phyloP scores from a whole-genome alignment of 495 filamentous ascomycete species.

The Immersiella caudata region DNA sequence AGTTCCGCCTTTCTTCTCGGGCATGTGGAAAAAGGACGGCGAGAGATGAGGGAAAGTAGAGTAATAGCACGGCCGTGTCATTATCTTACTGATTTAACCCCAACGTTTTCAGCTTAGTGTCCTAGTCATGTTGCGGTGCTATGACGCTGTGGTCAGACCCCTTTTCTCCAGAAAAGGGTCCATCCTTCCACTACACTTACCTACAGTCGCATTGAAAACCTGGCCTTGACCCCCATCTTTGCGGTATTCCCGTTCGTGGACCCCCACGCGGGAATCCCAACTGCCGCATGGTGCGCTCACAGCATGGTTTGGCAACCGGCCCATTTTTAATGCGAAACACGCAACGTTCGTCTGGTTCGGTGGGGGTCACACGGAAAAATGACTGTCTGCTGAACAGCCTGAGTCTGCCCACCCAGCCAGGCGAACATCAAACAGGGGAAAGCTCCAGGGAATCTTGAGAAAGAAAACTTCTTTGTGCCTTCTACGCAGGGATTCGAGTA shows the following conservation, averaged over 20 bases:
- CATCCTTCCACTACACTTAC: not conserved
- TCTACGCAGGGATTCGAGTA: not conserved
- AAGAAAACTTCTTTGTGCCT: not conserved
- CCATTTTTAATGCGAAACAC: conserved; percentile 11
- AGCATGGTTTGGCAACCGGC: not conserved
- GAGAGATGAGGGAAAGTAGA: not conserved
- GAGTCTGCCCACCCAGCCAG: not conserved
- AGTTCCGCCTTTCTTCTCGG: not conserved
- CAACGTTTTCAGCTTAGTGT: not conserved
- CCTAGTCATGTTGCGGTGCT: not conserved
- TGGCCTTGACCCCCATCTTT: conserved; percentile 2
- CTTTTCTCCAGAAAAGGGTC: not conserved
- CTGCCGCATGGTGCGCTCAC: not conserved
- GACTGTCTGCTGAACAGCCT: not conserved
- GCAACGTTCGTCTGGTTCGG: conserved; percentile 4
- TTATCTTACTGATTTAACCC: not conserved
- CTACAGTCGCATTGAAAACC: not conserved
- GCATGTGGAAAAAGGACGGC: not conserved
- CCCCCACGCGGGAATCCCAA: conserved; percentile 10
- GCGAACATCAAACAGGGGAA: conserved; percentile 15
- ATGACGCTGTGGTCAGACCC: not conserved
- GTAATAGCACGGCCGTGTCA: not conserved
- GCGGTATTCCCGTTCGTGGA: too few relatives aligned
- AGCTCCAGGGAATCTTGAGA: not conserved
- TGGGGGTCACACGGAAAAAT: conserved; percentile 10